A percentile compares a stretch with the other conserved stretches of the same genome.
phyloP scores from a whole-genome alignment of 176 grass and related monocot species.

The Bothriochloa decipiens region DNA sequence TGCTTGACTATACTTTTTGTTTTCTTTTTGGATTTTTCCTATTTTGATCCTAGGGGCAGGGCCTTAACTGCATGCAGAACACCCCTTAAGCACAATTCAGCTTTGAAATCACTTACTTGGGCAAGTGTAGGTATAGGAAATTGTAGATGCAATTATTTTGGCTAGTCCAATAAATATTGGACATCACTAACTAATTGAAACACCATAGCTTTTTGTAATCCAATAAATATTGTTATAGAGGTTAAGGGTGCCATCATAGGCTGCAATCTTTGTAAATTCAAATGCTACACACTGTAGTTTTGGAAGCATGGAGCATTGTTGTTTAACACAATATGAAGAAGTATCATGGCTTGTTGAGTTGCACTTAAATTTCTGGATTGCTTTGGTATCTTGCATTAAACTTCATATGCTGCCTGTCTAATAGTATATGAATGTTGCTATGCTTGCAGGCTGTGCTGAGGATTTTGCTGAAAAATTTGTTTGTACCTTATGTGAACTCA shows the following conservation, averaged over 20 bases:
- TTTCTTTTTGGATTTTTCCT: not conserved
- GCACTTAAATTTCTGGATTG: not conserved
- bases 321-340: not conserved
- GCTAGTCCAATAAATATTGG: not conserved
- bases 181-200: not conserved
- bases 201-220: not conserved
- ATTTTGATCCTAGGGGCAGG: not conserved
- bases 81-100: not conserved
- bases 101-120: not conserved
- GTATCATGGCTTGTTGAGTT: not conserved
- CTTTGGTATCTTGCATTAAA: not conserved
- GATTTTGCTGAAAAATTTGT: conserved; percentile 67
- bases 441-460: conserved; percentile 54
- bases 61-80: not conserved
- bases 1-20: not conserved
- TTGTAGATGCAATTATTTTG: not conserved
- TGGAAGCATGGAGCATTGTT: not conserved
- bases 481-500: conserved; percentile 81
- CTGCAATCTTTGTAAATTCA: not conserved
- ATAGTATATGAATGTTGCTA: conserved; percentile 27
- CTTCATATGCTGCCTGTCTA: conserved; percentile 26
- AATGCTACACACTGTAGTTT: not conserved
- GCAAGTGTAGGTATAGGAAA: conserved; percentile 1
- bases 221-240: not conserved
- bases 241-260: not conserved